Percentiles rank a stretch among this genome's conserved stretches.
Evolutionary conservation across 2,329 filamentous ascomycete genomes (phyloP).

Genomic region (Penicillium sp.): DNA sequence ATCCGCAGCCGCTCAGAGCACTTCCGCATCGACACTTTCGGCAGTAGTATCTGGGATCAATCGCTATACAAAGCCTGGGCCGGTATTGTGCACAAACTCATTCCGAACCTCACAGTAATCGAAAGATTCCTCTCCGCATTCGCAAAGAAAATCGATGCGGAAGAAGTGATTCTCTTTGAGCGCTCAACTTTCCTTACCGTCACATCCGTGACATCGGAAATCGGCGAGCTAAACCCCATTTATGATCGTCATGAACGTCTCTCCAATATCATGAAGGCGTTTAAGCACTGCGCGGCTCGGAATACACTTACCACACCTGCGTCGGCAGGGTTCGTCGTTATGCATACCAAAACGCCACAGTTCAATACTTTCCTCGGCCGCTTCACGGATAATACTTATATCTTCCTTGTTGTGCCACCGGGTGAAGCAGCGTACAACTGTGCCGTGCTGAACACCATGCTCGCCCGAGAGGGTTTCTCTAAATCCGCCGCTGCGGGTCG

Average conservation of each 20-base stretch:
- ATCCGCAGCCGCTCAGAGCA: constrained; percentile 73
- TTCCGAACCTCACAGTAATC: constrained; percentile 88
- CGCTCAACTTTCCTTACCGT: constrained; percentile 94
- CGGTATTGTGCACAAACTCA: constrained; percentile 93
- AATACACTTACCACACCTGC: constrained; percentile 47
- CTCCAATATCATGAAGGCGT: constrained; percentile 96
- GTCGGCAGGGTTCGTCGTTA: constrained; percentile 46
- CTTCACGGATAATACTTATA: constrained; percentile 96
- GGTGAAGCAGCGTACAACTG: constrained; percentile 90
- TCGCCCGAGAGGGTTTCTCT: constrained; percentile 80
- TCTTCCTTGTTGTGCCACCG: constrained; percentile 86
- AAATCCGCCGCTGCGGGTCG: constrained; percentile 54
- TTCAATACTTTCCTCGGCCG: constrained; percentile 96
- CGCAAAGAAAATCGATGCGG: constrained; percentile 82
- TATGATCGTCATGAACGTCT: constrained; percentile 92
- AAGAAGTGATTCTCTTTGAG: constrained; percentile 93
- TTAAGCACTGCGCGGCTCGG: constrained; percentile 72
- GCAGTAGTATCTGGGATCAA: constrained; percentile 98
- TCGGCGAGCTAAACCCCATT: constrained; percentile 79
- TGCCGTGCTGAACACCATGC: constrained; percentile 84
- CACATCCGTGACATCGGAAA: constrained; percentile 79
- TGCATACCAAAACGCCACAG: constrained; percentile 53
- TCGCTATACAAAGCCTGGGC: constrained; percentile 98
- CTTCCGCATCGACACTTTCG: constrained; percentile 81
- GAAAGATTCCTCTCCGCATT: constrained; percentile 82